Evolutionary conservation across 1,284 basidiomycete genomes (phyloP).

Genomic region (Termitomyces sp.): DNA sequence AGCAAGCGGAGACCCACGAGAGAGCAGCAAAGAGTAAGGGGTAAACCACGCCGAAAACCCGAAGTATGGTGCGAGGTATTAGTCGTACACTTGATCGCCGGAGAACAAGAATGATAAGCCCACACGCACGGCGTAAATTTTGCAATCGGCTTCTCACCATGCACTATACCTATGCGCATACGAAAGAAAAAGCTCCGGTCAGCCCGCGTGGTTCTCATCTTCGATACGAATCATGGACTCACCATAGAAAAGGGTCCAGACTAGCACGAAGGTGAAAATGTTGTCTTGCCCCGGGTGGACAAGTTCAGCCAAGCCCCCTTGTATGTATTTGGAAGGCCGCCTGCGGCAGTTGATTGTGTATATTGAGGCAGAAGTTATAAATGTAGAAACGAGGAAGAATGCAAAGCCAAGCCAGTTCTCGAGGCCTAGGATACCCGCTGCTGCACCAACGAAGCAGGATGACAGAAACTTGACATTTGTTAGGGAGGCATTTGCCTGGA

Average conservation of each 20-base stretch:
- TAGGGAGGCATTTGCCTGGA: slow-evolving; percentile 63
- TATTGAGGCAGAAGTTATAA: slow-evolving; percentile 62
- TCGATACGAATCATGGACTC: slow-evolving; percentile 23
- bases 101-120: slow-evolving; percentile 8
- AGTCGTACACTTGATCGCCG: slow-evolving; percentile 43
- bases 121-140: slow-evolving; percentile 1
- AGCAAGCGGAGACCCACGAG: slow-evolving; percentile 4
- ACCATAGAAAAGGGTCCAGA: slow-evolving; percentile 90
- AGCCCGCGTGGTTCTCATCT: neutral
- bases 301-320: slow-evolving; percentile 60
- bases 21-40: neutral
- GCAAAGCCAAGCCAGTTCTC: slow-evolving; percentile 79
- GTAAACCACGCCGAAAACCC: neutral
- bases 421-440: slow-evolving; percentile 81
- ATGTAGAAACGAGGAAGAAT: slow-evolving; percentile 65
- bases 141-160: slow-evolving; percentile 26
- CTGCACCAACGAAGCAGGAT: slow-evolving; percentile 78
- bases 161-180: slow-evolving; percentile 29
- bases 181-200: neutral
- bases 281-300: slow-evolving; percentile 83
- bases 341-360: slow-evolving; percentile 68
- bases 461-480: slow-evolving; percentile 71
- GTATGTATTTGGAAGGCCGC: slow-evolving; percentile 52
- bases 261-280: slow-evolving; percentile 78
- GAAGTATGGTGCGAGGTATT: slow-evolving; percentile 7